Conservation (phyloP, 352 stramenopile species). For the Achlya hypogyna region DNA sequence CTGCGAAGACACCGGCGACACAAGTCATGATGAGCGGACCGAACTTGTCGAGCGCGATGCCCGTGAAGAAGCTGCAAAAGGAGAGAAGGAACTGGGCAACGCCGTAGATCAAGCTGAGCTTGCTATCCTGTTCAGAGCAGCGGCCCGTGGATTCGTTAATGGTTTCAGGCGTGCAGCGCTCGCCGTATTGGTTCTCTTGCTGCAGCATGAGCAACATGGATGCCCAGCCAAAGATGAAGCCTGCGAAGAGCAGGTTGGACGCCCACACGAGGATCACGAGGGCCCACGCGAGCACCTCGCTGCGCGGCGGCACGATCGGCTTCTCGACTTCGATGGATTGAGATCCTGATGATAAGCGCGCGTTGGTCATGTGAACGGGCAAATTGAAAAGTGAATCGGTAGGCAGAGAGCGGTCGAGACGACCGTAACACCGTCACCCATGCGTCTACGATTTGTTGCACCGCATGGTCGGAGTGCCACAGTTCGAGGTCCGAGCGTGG, state of each 20-base stretch:
- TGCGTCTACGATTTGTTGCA: not conserved
- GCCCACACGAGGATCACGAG: not conserved
- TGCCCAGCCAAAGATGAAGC: constrained; percentile 22
- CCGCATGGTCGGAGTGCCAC: not conserved
- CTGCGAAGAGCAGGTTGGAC: constrained; percentile 17
- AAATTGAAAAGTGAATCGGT: not conserved
- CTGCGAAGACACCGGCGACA: constrained; percentile 2
- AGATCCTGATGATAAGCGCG: not conserved
- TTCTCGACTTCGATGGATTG: not conserved
- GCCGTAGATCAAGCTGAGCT: constrained; percentile 15
- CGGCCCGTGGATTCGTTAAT: not conserved
- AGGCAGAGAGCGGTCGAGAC: not conserved
- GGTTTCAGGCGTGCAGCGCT: not conserved
- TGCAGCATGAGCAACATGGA: constrained; percentile 16
- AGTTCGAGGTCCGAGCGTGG: not conserved
- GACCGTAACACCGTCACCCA: not conserved
- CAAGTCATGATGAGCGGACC: not conserved
- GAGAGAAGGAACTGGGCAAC: constrained; percentile 19
- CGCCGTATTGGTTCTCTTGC: constrained; percentile 18
- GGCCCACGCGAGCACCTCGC: not conserved
- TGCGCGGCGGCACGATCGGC: not conserved
- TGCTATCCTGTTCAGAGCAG: constrained; percentile 7
- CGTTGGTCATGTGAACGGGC: not conserved
- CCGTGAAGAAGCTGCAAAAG: not conserved
- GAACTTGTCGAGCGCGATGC: constrained; percentile 18